Evolutionary conservation across 2,329 filamentous ascomycete species (phyloP), one percentile per base, ranked within the genome.

Genomic region (Alternaria postmessia): DNA sequence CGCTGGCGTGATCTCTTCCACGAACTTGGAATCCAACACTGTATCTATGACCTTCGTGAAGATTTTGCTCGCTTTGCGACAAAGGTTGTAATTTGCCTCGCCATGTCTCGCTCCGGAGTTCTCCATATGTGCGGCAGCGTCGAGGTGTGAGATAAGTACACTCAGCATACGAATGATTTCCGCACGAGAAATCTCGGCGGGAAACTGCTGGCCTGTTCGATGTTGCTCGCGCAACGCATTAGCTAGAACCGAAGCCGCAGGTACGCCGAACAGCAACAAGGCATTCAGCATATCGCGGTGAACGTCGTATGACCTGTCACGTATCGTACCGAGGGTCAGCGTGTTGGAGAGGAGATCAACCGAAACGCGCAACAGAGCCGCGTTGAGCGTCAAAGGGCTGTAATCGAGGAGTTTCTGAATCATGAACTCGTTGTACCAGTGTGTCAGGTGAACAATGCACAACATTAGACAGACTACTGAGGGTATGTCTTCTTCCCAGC

Each of bases 111-210:
- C 74, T 18, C 77, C 76, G 0, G 68, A 71, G 14, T 68, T 73
- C 12, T 75, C 72, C 7, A 71, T 49, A 30, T 73, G 67, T 2
- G 68, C 65, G 1, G 72, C 68, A 4, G 72, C 66, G 30, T 81
- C 79, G 1, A 81, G 69, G 51, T 80, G 77, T 3, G 71, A 72
- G 16, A 80, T 79, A 16, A 82, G 73, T 0, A 81, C 79, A 32
- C 73, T 76, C 0, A 81, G 59, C 64, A 75, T 77, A 6, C 80
- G 78, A 38, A 81, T 77, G 3, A 79, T 74, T 11, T 76, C 75
- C 1, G 73, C 63, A 18, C 78, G 67, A 0, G 77, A 78, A 2
- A 78, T 73, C 1, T 64, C 68, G 7, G 69, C 66, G 0, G 76
- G 75, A 28, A 80, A 75, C 6, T 72, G 66, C 18, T 69, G 64